Percentiles rank a stretch among this genome's conserved stretches.
phyloP scores from a whole-genome alignment of 805 yeast genomes.

The Limtongia smithiae region DNA sequence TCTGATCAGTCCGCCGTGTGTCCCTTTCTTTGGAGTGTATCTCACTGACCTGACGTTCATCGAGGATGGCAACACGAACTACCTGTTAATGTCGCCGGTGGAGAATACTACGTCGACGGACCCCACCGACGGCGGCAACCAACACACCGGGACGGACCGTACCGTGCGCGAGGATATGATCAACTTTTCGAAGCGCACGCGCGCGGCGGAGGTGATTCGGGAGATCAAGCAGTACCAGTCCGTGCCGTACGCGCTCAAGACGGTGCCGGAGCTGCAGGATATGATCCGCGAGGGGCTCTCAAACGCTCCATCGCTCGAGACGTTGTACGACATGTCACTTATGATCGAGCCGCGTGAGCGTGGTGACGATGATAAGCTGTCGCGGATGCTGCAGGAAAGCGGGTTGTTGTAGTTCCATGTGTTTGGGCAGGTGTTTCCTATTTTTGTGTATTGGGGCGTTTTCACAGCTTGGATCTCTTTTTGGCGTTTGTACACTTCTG shows the following conservation, averaged over 20 bases:
- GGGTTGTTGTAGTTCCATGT: slow-evolving; percentile 34
- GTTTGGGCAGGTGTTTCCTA: no score
- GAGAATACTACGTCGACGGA: background rate
- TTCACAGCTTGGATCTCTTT: no score
- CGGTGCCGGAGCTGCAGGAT: slow-evolving; percentile 61
- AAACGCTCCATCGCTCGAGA: slow-evolving; percentile 69
- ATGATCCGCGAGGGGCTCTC: slow-evolving; percentile 45
- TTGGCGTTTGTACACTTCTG: no score
- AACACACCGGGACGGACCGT: background rate
- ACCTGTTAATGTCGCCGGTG: slow-evolving; percentile 8
- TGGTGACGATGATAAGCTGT: slow-evolving; percentile 30
- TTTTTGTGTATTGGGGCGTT: no score
- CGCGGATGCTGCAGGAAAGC: slow-evolving; percentile 36
- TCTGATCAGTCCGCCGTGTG: slow-evolving; percentile 70
- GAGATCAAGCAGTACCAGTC: slow-evolving; percentile 71
- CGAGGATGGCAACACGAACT: slow-evolving; percentile 82
- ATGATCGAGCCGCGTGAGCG: slow-evolving; percentile 59
- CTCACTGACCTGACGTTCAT: slow-evolving; percentile 85
- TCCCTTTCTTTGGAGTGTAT: slow-evolving; percentile 91
- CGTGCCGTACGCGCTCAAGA: slow-evolving; percentile 59
- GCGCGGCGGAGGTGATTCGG: slow-evolving; percentile 66
- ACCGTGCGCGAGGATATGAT: slow-evolving; percentile 42
- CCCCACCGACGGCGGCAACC: background rate
- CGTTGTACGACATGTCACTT: slow-evolving; percentile 71
- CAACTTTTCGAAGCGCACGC: slow-evolving; percentile 74